These are phyloP conservation scores for Diaporthe sp. DNA, from an alignment of 2,329 filamentous ascomycete genomes.

Conservation along the genomic window DNA sequence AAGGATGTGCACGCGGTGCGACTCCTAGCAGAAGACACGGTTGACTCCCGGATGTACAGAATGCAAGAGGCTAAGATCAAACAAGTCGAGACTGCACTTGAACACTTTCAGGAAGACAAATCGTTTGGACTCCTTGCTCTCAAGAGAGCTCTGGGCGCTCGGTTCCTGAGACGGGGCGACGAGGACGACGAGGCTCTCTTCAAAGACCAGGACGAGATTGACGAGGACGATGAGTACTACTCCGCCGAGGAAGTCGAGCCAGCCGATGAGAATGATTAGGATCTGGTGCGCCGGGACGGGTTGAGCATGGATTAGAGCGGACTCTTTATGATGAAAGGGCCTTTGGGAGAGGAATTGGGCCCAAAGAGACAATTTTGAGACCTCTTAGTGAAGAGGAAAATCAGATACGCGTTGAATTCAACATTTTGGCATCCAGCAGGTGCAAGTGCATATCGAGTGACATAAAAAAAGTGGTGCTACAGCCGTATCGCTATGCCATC, in stretches of 20 bases:
- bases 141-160: too few relatives aligned
- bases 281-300: too few relatives aligned
- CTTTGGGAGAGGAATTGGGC: neutral
- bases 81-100: neutral
- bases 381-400: neutral
- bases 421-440: neutral
- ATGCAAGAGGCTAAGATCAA: conserved; percentile 6
- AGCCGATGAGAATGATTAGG: too few relatives aligned
- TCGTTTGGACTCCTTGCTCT: neutral
- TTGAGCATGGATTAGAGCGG: neutral
- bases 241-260: too few relatives aligned
- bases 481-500: neutral
- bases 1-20: conserved; percentile 71
- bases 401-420: neutral
- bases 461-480: neutral
- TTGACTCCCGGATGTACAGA: conserved; percentile 58
- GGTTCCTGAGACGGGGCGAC: too few relatives aligned
- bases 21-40: conserved; percentile 65
- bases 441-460: neutral
- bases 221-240: too few relatives aligned
- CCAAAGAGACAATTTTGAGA: neutral
- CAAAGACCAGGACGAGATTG: too few relatives aligned
- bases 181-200: too few relatives aligned
- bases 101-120: neutral
- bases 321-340: neutral